Base-by-base conservation (phyloP, 2,329 filamentous ascomycete species). In the Hansfordia pulvinata region DNA sequence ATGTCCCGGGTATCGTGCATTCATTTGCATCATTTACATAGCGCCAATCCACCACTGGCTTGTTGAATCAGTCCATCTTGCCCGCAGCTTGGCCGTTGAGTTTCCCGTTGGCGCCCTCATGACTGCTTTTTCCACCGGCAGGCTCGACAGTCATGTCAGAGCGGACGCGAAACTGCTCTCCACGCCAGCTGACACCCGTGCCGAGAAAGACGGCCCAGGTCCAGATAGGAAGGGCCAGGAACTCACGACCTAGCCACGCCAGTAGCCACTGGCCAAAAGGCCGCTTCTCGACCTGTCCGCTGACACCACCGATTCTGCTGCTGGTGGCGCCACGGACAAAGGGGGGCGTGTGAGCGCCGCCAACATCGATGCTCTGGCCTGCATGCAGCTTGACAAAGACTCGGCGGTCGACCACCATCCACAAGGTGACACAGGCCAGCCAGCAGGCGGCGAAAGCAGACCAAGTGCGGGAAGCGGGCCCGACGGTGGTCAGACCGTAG, bases 221-320 rank as follows among this genome's bases (percentile, higher is more conserved):
- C 90, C 90, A 98, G 32, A 98, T 78, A 0, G 86, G 86, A 23
- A 93, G 58, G 0, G 90, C 86, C 7, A 94, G 60, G 0, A 70
- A 37, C 53, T 98, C 90, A 17, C 90, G 64, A 0, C 80, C 84
- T 0, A 93, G 40, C 90, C 92, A 98, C 0, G 86, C 80, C 5
- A 65, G 47, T 4, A 90, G 44, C 81, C 85, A 98, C 36, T 80
- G 64, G 0, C 50, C 35, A 30, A 90, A 78, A 0, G 62, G 54
- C 19, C 81, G 61, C 52, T 56, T 33, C 43, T 60, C 47, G 29
- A 56, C 42, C 19, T 58, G 42, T 40, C 56, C 44, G n/a, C n/a
- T n/a, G n/a, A n/a, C n/a, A n/a, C n/a, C n/a, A n/a, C n/a, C n/a
- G n/a, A n/a, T n/a, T n/a, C n/a, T n/a, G n/a, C n/a, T n/a, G 26